Evolutionary conservation across 1,284 basidiomycete species (phyloP).

Genomic region (Schizophyllum amplum): DNA sequence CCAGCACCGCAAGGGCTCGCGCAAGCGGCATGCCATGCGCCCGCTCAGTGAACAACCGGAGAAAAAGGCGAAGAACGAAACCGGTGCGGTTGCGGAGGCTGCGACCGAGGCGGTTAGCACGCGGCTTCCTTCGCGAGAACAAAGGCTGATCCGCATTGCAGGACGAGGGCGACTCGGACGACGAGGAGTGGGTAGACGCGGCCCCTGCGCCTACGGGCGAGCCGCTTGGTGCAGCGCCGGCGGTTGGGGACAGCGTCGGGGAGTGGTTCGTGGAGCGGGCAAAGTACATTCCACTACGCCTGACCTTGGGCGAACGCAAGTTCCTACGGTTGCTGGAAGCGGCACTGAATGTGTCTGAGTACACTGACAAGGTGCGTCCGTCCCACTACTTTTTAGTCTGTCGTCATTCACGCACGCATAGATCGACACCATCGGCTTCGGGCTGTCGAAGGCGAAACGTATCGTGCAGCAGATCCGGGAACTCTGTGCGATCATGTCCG

Average conservation of each 20-base stretch:
- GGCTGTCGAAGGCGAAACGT: slow-evolving; percentile 68
- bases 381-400: not conserved
- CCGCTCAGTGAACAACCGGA: slow-evolving; percentile 24
- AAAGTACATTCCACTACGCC: slow-evolving; percentile 69
- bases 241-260: slow-evolving; percentile 50
- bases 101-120: slow-evolving; percentile 8
- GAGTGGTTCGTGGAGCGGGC: slow-evolving; percentile 77
- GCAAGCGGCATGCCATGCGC: slow-evolving; percentile 56
- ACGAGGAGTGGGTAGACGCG: slow-evolving; percentile 39
- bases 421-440: slow-evolving; percentile 69
- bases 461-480: slow-evolving; percentile 78
- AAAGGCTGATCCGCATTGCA: slow-evolving; percentile 8
- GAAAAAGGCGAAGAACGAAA: slow-evolving; percentile 16
- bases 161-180: slow-evolving; percentile 35
- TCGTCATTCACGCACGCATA: not conserved
- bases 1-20: slow-evolving; percentile 71
- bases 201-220: slow-evolving; percentile 26
- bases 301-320: slow-evolving; percentile 67
- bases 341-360: slow-evolving; percentile 72
- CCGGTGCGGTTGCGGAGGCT: not conserved
- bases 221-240: slow-evolving; percentile 42
- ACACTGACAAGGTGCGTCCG: slow-evolving; percentile 54
- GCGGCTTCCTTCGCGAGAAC: no score
- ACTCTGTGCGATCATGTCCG: slow-evolving; percentile 75
- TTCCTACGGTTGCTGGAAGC: slow-evolving; percentile 74